These are phyloP conservation scores for Tephrocybe sp. DNA, from an alignment of 768 basidiomycete species.

Conservation along the genomic window DNA sequence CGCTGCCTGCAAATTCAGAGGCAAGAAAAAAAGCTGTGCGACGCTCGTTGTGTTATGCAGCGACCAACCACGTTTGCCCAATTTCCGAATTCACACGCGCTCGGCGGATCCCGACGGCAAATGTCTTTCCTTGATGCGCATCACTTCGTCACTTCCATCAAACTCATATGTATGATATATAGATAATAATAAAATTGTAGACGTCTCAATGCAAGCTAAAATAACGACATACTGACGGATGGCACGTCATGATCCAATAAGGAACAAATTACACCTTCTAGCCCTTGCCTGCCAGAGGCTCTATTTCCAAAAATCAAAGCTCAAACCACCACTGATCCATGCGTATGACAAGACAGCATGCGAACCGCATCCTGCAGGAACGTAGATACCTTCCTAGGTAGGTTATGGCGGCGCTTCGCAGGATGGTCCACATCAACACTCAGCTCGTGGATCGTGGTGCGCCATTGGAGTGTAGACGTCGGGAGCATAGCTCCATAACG, in stretches of 20 bases:
- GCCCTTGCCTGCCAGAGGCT: too few relatives aligned
- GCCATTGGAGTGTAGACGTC: constrained; percentile 8
- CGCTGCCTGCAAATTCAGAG: constrained; percentile 32
- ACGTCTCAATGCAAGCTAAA: too few relatives aligned
- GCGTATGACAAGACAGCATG: constrained; percentile 15
- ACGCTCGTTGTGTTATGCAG: constrained; percentile 44
- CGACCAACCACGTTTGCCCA: constrained; percentile 43
- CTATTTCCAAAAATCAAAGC: too few relatives aligned
- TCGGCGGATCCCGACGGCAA: too few relatives aligned
- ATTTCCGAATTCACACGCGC: constrained; percentile 44
- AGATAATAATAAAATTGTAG: too few relatives aligned
- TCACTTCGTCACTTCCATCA: too few relatives aligned
- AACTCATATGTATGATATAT: too few relatives aligned
- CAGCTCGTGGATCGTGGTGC: constrained; percentile 1
- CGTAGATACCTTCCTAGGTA: constrained; percentile 9
- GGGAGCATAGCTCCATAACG: constrained; percentile 12
- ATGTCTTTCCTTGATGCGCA: too few relatives aligned
- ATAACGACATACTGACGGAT: too few relatives aligned
- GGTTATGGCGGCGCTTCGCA: neutral
- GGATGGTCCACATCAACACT: neutral
- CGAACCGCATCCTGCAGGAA: constrained; percentile 12
- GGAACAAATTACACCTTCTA: too few relatives aligned
- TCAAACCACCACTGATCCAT: too few relatives aligned
- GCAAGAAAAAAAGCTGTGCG: constrained; percentile 27
- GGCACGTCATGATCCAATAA: too few relatives aligned